Evolutionary conservation across 2,329 filamentous ascomycete species (phyloP).

Genomic region (Pseudocercospora eumusae): DNA sequence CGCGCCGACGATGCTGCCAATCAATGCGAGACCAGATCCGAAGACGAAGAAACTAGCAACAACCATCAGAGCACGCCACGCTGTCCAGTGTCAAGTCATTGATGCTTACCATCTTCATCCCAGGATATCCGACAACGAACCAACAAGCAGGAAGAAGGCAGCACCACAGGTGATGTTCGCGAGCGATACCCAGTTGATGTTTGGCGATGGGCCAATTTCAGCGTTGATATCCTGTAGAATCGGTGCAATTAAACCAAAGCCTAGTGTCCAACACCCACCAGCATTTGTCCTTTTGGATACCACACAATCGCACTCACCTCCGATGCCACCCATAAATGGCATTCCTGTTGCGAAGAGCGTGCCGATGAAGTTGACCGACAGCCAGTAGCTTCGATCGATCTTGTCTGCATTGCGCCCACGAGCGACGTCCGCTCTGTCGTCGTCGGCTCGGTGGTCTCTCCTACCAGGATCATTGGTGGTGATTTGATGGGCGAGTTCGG

Average conservation of each 20-base stretch:
- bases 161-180: constrained; percentile 41
- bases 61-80: neutral
- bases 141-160: constrained; percentile 42
- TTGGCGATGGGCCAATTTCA: constrained; percentile 42
- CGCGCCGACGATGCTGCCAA: constrained; percentile 42
- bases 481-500: neutral
- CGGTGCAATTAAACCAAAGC: constrained; percentile 30
- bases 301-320: constrained; percentile 20
- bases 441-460: constrained; percentile 25
- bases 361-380: constrained; percentile 32
- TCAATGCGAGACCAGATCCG: constrained; percentile 37
- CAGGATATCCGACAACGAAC: constrained; percentile 43
- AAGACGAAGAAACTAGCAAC: constrained; percentile 38
- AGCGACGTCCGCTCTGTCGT: constrained; percentile 29
- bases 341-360: constrained; percentile 30
- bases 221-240: constrained; percentile 37
- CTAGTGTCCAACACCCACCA: constrained; percentile 3
- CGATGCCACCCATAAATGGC: constrained; percentile 32
- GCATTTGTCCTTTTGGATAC: neutral
- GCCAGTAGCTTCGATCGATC: constrained; percentile 29
- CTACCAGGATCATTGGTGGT: neutral
- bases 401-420: constrained; percentile 28
- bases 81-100: neutral
- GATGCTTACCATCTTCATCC: constrained; percentile 34
- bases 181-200: constrained; percentile 44